These are phyloP conservation scores for Cladosporium sp. DNA, from an alignment of 2,329 filamentous ascomycete species.

Conservation along the genomic window DNA sequence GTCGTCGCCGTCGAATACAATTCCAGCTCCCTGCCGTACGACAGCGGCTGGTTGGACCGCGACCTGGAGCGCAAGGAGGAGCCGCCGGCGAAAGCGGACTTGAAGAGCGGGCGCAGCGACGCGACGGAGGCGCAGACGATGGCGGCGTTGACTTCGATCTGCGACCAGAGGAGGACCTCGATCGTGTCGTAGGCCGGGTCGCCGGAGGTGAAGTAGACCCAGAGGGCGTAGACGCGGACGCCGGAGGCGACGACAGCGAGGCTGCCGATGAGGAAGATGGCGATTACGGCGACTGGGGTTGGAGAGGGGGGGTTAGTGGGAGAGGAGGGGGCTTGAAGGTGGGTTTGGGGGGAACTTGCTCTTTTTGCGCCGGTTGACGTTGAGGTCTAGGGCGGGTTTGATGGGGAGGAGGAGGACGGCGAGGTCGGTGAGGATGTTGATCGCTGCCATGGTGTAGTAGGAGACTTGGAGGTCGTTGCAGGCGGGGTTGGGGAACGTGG, in stretches of 20 bases:
- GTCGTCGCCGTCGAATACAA: background rate
- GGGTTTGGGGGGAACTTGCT: background rate
- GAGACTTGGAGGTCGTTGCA: background rate
- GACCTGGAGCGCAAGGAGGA: background rate
- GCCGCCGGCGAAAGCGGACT: background rate
- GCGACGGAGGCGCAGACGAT: background rate
- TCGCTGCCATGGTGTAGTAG: background rate
- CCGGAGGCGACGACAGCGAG: conserved; percentile 2
- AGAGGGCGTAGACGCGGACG: conserved; percentile 2
- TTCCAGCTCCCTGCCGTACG: background rate
- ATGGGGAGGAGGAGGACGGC: background rate
- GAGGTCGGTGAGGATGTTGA: conserved; percentile 6
- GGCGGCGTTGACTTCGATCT: background rate
- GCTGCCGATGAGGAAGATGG: conserved; percentile 1
- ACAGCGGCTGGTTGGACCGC: background rate
- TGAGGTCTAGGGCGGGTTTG: background rate
- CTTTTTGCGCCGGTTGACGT: conserved; percentile 1
- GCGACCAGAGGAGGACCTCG: conserved; percentile 14
- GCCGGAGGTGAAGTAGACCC: background rate
- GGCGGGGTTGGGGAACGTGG: background rate
- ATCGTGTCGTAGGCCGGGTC: conserved; percentile 3
- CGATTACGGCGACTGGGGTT: background rate
- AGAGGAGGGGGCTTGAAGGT: background rate
- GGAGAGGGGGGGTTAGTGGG: background rate
- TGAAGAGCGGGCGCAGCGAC: background rate